phyloP scores from a whole-genome alignment of 1,139 yeast species.

The Petasospora rhodanensis region DNA sequence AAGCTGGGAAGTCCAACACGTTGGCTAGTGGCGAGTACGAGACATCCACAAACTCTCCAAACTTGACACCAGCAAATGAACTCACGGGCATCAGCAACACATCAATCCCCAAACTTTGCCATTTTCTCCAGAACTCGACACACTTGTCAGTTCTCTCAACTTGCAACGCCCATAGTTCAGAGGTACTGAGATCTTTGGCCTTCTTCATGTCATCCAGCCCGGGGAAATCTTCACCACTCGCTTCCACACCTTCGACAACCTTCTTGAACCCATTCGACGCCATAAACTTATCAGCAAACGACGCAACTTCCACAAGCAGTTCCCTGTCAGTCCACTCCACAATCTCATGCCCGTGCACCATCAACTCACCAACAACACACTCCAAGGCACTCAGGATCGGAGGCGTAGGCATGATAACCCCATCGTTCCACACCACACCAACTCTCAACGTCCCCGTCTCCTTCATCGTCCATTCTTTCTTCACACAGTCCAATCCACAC shows the following conservation, averaged over 20 bases:
- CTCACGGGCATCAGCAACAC: slow-evolving; percentile 44
- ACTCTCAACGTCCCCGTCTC: slow-evolving; percentile 34
- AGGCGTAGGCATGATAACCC: slow-evolving; percentile 49
- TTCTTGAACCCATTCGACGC: slow-evolving; percentile 36
- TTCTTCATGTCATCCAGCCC: slow-evolving; percentile 35
- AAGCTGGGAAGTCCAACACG: slow-evolving; percentile 52
- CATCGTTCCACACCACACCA: slow-evolving; percentile 43
- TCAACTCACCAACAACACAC: slow-evolving; percentile 39
- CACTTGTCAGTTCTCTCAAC: slow-evolving; percentile 29
- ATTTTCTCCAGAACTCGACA: slow-evolving; percentile 37
- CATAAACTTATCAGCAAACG: slow-evolving; percentile 36
- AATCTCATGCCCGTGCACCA: slow-evolving; percentile 52
- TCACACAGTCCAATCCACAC: slow-evolving; percentile 42
- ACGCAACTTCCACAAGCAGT: slow-evolving; percentile 7
- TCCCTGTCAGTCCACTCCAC: slow-evolving; percentile 33
- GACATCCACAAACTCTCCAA: slow-evolving; percentile 19
- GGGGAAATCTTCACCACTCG: slow-evolving; percentile 57
- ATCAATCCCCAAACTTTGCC: slow-evolving; percentile 47
- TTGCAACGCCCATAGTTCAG: slow-evolving; percentile 47
- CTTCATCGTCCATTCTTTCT: slow-evolving; percentile 53
- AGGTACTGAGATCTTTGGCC: slow-evolving; percentile 51
- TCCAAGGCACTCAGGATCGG: slow-evolving; percentile 55
- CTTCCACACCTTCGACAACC: slow-evolving; percentile 44
- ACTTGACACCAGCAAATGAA: slow-evolving; percentile 39
- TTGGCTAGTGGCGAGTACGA: slow-evolving; percentile 57